Evolutionary conservation across 257 asterid genomes (phyloP).

Genomic region (Solanum bulbocastanum): DNA sequence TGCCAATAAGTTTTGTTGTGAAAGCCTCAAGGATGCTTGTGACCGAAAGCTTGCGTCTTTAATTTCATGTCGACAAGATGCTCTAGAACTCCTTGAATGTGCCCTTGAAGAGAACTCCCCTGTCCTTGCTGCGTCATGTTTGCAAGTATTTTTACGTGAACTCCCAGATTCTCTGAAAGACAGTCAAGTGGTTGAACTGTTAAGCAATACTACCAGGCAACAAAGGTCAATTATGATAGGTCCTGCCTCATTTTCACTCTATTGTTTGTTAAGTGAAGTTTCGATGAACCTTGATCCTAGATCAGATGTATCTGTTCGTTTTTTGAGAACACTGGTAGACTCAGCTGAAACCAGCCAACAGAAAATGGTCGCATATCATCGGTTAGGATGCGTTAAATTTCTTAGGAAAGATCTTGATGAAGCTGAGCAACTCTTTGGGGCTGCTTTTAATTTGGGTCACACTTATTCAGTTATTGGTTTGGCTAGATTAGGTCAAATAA

Average conservation of each 20-base stretch:
- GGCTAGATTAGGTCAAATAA: constrained; percentile 53
- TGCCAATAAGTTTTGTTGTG: constrained; percentile 95
- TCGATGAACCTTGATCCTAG: constrained; percentile 61
- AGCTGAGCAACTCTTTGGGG: constrained; percentile 63
- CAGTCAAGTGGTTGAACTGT: constrained; percentile 51
- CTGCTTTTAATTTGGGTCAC: constrained; percentile 70
- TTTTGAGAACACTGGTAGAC: constrained; percentile 58
- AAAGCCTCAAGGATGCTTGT: constrained; percentile 77
- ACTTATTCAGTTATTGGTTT: constrained; percentile 70
- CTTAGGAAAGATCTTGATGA: constrained; percentile 63
- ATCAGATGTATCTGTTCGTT: constrained; percentile 47
- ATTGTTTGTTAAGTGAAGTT: constrained; percentile 80
- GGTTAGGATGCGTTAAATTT: constrained; percentile 59
- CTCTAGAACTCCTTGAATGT: constrained; percentile 76
- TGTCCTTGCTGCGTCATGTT: constrained; percentile 81
- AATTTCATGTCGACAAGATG: constrained; percentile 71
- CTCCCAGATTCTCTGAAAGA: constrained; percentile 70
- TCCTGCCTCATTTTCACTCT: constrained; percentile 67
- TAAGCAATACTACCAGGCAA: constrained; percentile 49
- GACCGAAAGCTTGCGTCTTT: constrained; percentile 79
- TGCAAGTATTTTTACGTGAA: constrained; percentile 73
- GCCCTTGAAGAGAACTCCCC: constrained; percentile 84
- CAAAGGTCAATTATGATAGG: constrained; percentile 71
- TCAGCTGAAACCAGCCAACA: constrained; percentile 51
- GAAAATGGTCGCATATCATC: constrained; percentile 77